Percentiles rank a stretch among this genome's conserved stretches.
These are phyloP conservation scores for Erysimum pusillum DNA, from an alignment of 441 rosid genomes.

Conservation along the genomic window DNA sequence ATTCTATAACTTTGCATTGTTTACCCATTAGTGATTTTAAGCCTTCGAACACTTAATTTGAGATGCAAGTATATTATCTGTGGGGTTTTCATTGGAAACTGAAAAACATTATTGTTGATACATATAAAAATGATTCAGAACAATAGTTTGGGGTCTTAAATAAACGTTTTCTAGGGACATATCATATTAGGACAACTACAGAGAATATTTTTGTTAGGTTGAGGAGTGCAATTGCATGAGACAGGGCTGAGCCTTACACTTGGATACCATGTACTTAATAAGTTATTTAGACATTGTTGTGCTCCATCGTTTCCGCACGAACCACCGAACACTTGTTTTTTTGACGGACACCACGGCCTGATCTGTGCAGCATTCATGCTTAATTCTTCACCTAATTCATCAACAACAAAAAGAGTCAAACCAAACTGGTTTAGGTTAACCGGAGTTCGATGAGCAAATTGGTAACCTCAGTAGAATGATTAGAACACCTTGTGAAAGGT, in stretches of 20 bases:
- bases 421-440: slow-evolving; percentile 12
- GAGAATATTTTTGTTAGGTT: not conserved
- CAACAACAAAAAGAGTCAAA: slow-evolving; percentile 2
- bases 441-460: slow-evolving; percentile 1
- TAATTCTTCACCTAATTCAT: slow-evolving; percentile 32
- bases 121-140: not conserved
- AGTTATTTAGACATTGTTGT: slow-evolving; percentile 41
- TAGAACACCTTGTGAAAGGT: slow-evolving; percentile 29
- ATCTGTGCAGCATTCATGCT: not conserved
- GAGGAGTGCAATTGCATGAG: slow-evolving; percentile 32
- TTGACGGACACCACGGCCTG: slow-evolving; percentile 40
- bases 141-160: slow-evolving; percentile 13
- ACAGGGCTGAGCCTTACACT: slow-evolving; percentile 36
- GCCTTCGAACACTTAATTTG: not conserved
- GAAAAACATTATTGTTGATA: slow-evolving; percentile 1
- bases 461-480: not conserved
- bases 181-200: slow-evolving; percentile 37
- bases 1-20: not conserved
- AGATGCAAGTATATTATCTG: not conserved
- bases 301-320: slow-evolving; percentile 38
- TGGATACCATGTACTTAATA: slow-evolving; percentile 33
- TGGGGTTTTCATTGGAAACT: not conserved
- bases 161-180: slow-evolving; percentile 16
- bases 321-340: slow-evolving; percentile 34
- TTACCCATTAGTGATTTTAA: not conserved